Conservation (phyloP, 805 yeast genomes). For the Pichia insulana region DNA sequence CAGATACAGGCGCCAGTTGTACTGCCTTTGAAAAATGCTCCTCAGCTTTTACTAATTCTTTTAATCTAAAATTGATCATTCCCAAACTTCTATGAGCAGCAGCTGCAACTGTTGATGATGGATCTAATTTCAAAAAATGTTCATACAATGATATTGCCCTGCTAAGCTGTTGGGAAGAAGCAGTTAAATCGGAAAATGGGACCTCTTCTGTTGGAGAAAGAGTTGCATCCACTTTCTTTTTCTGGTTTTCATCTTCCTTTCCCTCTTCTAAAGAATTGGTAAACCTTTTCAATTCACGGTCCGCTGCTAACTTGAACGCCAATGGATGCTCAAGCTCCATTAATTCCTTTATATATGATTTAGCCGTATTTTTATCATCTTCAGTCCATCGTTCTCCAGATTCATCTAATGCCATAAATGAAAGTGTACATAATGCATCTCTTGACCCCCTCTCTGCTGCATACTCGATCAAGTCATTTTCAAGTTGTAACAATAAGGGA, state of each 20-base stretch:
- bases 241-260: background rate
- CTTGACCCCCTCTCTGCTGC: constrained; percentile 80
- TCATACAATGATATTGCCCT: constrained; percentile 56
- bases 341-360: constrained; percentile 46
- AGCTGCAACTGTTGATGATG: constrained; percentile 50
- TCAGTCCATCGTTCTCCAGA: constrained; percentile 22
- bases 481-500: constrained; percentile 48
- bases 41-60: constrained; percentile 45
- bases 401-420: constrained; percentile 51
- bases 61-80: constrained; percentile 45
- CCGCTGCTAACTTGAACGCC: constrained; percentile 72
- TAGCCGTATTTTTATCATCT: constrained; percentile 60
- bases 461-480: constrained; percentile 64
- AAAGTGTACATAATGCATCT: constrained; percentile 69
- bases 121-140: constrained; percentile 47
- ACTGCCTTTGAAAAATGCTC: constrained; percentile 53
- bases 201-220: constrained; percentile 14
- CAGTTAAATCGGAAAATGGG: constrained; percentile 7
- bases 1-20: constrained; percentile 49
- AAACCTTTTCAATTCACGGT: constrained; percentile 40
- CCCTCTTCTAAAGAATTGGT: background rate
- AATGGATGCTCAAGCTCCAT: constrained; percentile 59
- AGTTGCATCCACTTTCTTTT: background rate
- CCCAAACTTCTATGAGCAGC: constrained; percentile 71
- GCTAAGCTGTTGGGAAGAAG: constrained; percentile 13